Evolutionary conservation across 257 asterid genomes (phyloP).

Genomic region (Solanum habrochaites): DNA sequence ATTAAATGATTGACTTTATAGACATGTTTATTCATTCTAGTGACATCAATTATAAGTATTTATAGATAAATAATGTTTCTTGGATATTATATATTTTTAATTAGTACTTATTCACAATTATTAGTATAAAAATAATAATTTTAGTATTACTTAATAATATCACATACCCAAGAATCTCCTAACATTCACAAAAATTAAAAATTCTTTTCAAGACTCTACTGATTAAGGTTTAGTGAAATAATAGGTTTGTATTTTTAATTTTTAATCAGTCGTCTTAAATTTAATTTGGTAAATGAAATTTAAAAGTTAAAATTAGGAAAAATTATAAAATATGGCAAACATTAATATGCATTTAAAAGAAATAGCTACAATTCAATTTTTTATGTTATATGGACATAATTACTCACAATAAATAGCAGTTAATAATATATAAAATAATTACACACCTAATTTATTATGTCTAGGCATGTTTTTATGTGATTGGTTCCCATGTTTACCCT

Average conservation of each 20-base stretch:
- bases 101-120: not conserved
- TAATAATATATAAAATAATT: too few species aligned
- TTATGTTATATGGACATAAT: too few species aligned
- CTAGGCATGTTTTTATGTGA: too few species aligned
- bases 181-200: not conserved
- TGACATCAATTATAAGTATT: not conserved
- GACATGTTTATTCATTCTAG: not conserved
- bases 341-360: too few species aligned
- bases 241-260: not conserved
- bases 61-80: not conserved
- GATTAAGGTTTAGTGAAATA: not conserved
- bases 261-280: not conserved
- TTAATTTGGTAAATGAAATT: fast-evolving
- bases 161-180: not conserved
- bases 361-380: too few species aligned
- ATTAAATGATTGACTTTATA: not conserved
- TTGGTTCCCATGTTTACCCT: too few species aligned
- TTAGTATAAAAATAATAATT: too few species aligned
- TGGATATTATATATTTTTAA: not conserved
- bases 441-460: too few species aligned
- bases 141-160: not conserved
- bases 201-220: not conserved
- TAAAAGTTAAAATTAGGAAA: not conserved
- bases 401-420: too few species aligned
- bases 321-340: too few species aligned